Conservation (phyloP, 306 rosid species). For the Lathyrus sativus region DNA sequence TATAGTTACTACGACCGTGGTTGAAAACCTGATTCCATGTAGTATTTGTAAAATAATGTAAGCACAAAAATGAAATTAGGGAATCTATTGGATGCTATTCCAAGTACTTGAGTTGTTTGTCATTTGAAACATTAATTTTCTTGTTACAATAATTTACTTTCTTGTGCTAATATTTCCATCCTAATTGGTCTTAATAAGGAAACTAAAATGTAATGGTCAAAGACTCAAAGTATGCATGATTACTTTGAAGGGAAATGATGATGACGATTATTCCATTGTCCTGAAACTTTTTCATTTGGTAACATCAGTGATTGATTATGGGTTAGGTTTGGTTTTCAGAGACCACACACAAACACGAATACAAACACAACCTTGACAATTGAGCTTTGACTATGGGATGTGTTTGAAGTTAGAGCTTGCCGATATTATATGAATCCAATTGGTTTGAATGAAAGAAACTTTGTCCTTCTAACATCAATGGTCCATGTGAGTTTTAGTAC, state of each 20-base stretch:
- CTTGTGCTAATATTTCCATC: constrained; percentile 35
- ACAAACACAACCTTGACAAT: constrained; percentile 13
- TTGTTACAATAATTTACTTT: constrained; percentile 20
- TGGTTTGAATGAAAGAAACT: constrained; percentile 37
- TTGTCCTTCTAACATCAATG: constrained; percentile 29
- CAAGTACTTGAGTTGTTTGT: constrained; percentile 27
- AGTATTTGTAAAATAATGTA: not conserved
- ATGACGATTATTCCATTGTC: constrained; percentile 32
- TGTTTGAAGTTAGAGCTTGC: constrained; percentile 26
- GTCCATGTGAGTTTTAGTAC: constrained; percentile 26
- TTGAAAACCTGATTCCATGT: not conserved
- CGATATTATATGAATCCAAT: not conserved
- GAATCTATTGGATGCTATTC: constrained; percentile 12
- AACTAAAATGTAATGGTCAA: constrained; percentile 41
- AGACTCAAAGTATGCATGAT: constrained; percentile 33
- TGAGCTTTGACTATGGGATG: constrained; percentile 27
- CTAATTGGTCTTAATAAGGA: constrained; percentile 17
- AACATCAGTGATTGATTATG: constrained; percentile 33
- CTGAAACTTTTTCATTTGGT: constrained; percentile 31
- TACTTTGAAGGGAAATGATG: constrained; percentile 21
- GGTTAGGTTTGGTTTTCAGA: constrained; percentile 33
- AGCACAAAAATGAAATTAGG: not conserved
- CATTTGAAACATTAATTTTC: constrained; percentile 1
- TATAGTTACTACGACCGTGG: not conserved
- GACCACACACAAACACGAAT: constrained; percentile 22